Percentiles rank a stretch among this genome's conserved stretches.
Conservation (phyloP, 1,284 basidiomycete species). For the Omphalotus olearius region DNA sequence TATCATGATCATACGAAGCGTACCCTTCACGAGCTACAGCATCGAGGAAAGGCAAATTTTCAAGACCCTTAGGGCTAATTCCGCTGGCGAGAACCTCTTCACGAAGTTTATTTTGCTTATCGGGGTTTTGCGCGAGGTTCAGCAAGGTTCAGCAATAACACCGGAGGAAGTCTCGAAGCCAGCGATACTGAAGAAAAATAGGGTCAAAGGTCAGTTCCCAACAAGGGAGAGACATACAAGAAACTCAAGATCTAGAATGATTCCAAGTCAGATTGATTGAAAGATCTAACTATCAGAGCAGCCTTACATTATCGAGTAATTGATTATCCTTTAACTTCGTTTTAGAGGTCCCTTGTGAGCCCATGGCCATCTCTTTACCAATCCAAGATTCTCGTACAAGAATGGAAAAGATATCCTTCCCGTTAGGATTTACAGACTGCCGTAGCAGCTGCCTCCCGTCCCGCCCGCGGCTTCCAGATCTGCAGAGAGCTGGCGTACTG, state of each 20-base stretch:
- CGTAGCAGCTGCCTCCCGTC: slow-evolving; percentile 16
- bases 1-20: not conserved
- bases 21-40: slow-evolving; percentile 25
- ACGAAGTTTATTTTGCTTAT: slow-evolving; percentile 21
- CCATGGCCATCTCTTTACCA: slow-evolving; percentile 9
- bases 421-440: slow-evolving; percentile 9
- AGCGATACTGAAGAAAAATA: slow-evolving; percentile 20
- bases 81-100: slow-evolving; percentile 21
- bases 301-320: slow-evolving; percentile 26
- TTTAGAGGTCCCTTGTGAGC: not conserved
- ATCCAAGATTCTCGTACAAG: slow-evolving; percentile 15
- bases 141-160: slow-evolving; percentile 32
- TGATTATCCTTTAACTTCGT: slow-evolving; percentile 18
- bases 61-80: slow-evolving; percentile 8
- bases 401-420: slow-evolving; percentile 25
- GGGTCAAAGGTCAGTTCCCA: not conserved
- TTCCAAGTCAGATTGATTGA: not conserved
- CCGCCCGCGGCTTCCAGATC: too few relatives aligned
- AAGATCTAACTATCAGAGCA: not conserved
- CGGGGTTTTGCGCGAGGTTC: slow-evolving; percentile 29
- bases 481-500: not conserved
- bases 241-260: slow-evolving; percentile 22
- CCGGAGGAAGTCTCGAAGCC: slow-evolving; percentile 37
- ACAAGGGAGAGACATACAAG: slow-evolving; percentile 16
- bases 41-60: slow-evolving; percentile 22